Evolutionary conservation across 192 early-diverging fungal genomes (phyloP), one percentile per base, ranked within the genome.

Genomic region (Entomortierella lignicola): DNA sequence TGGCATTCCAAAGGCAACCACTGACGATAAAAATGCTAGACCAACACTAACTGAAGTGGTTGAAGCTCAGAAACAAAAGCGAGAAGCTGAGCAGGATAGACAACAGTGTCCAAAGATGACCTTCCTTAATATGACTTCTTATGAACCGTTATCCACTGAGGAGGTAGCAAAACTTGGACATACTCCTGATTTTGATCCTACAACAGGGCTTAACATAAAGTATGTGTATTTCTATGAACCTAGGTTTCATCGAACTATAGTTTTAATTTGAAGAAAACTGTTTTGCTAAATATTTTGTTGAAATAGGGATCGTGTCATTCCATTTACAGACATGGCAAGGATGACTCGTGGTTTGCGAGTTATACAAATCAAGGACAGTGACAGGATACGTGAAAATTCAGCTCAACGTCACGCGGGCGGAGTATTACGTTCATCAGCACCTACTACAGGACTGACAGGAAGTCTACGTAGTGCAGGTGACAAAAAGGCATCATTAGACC

Each of bases 321-420:
- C 61, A 0, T 66, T 56, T 21, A 58, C 66, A 11, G 72, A 60
- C 11, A 31, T 55, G 5, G 52, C 63, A 25, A 60, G 43, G 18
- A 60, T 66, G 64, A 74, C 72, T 23, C 55, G 32, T 5, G 57
- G 59, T 27, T 29, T 63, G 12, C 48, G 47, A 5, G 54, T 52
- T 61, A 61, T 74, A 66, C 72, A 56, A 37, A 63, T 74, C 11
- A 66, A 60, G 30, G 63, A 74, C 26, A n/a, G 43, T 11, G 72
- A 66, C 17, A 0, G 31, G 6, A 74, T 74, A 12, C 56, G 63
- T 4, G 72, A 66, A 15, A 53, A 66, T 17, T 51, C 25, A 0
- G 29, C 20, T 21, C 44, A 53, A 41, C 55, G 44, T 42, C 23
- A 25, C 4, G 29, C 37, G 13, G 43, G 32, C 18, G 54, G 61